These are phyloP conservation scores for Aspergillus kassunensis DNA, from an alignment of 495 filamentous ascomycete genomes.

Conservation along the genomic window DNA sequence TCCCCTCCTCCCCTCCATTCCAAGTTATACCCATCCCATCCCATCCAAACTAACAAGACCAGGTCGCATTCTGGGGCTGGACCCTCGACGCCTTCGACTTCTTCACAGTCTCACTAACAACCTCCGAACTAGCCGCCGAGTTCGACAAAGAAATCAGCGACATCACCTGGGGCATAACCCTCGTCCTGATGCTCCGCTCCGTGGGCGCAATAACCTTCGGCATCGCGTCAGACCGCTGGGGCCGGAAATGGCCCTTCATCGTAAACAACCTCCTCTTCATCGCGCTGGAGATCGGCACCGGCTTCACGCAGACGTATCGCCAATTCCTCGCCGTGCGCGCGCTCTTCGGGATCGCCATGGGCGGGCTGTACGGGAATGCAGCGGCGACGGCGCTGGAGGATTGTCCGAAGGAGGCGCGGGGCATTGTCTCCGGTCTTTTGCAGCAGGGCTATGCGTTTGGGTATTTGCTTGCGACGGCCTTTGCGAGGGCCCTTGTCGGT, in stretches of 20 bases:
- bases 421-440: constrained; percentile 74
- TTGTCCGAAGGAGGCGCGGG: constrained; percentile 67
- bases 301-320: constrained; percentile 71
- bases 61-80: constrained; percentile 67
- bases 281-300: constrained; percentile 71
- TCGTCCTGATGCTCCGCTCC: constrained; percentile 76
- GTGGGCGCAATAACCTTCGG: constrained; percentile 73
- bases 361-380: constrained; percentile 82
- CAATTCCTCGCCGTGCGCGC: constrained; percentile 77
- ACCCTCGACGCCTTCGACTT: constrained; percentile 90
- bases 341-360: constrained; percentile 89
- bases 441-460: constrained; percentile 91
- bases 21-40: too few relatives aligned
- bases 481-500: constrained; percentile 66
- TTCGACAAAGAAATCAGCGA: constrained; percentile 67
- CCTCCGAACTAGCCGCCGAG: constrained; percentile 58
- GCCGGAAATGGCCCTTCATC: constrained; percentile 85
- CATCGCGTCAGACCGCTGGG: constrained; percentile 76
- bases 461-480: constrained; percentile 75
- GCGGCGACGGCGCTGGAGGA: constrained; percentile 85
- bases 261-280: constrained; percentile 82
- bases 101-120: constrained; percentile 81
- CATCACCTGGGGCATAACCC: constrained; percentile 88
- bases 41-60: constrained; percentile 5
- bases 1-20: neutral